Conservation (phyloP, 495 filamentous ascomycete genomes). For the Aspergillus funiculosus region DNA sequence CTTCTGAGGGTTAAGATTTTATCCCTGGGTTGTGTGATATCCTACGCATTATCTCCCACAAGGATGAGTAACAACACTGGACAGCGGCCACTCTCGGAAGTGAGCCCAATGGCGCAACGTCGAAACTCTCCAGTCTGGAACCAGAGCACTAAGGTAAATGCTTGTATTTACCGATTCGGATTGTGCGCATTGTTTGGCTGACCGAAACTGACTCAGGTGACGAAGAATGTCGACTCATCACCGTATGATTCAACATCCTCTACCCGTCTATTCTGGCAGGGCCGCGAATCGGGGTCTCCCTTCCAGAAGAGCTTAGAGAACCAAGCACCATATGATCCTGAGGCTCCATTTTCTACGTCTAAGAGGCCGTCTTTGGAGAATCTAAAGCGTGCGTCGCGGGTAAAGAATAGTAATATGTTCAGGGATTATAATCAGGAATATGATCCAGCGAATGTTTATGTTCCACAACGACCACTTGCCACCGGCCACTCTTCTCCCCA, state of each 20-base stretch:
- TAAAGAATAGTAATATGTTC: slow-evolving; percentile 95
- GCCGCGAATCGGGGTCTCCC: slow-evolving; percentile 57
- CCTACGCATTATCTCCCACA: slow-evolving; percentile 11
- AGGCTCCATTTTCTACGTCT: slow-evolving; percentile 58
- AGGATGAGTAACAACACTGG: slow-evolving; percentile 38
- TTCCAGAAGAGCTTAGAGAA: slow-evolving; percentile 66
- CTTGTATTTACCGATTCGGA: too few relatives aligned
- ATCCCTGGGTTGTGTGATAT: background rate
- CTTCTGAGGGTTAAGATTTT: background rate
- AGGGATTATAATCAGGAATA: slow-evolving; percentile 86
- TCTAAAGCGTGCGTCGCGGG: slow-evolving; percentile 84
- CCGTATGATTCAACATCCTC: slow-evolving; percentile 69
- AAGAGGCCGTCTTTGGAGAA: slow-evolving; percentile 89
- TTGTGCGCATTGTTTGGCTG: slow-evolving; percentile 27
- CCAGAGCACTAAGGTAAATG: slow-evolving; percentile 56
- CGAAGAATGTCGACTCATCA: slow-evolving; percentile 61
- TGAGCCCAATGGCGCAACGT: slow-evolving; percentile 51
- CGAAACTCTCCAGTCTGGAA: slow-evolving; percentile 76
- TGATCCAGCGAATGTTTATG: slow-evolving; percentile 68
- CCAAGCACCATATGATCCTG: slow-evolving; percentile 50
- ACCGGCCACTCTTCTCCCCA: slow-evolving; percentile 47
- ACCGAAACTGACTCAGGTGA: slow-evolving; percentile 16
- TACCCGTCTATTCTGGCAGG: slow-evolving; percentile 80
- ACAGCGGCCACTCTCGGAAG: slow-evolving; percentile 49
- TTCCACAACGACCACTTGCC: slow-evolving; percentile 73